Base-by-base conservation (phyloP, 2,329 filamentous ascomycete genomes). In the Daldinia sp. region DNA sequence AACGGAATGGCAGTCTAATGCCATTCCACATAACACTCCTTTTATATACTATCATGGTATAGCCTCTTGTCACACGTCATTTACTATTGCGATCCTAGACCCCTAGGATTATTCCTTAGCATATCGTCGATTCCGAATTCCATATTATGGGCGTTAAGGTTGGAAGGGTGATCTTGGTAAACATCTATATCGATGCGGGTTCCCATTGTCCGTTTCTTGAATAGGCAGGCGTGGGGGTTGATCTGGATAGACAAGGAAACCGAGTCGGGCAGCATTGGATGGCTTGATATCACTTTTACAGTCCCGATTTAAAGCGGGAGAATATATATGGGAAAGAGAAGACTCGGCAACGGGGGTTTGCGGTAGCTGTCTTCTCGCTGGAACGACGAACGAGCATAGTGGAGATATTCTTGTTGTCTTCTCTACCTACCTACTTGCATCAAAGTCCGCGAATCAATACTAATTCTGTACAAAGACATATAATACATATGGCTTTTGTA, bases 191-290 rank as follows among this genome's bases (percentile, higher is more conserved):
- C 53, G 50, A 59, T 56, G 49, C 54, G 32, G 59, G 59, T 58
- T 63, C 34, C 56, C 43, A 48, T 32, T 61, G 49, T 63, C 48
- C 53, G 43, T 59, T 65, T 66, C 50, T 64, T 66, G 52, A 58
- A 60, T 47, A 66, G 58, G 37, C 50, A 58, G 66, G 66, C 63
- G 60, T 58, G 52, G 52, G 45, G 49, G 37, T 49, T 32, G 30
- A 54, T 63, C 48, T 63, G 66, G 64, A 62, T 68, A 67, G 56
- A 61, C 61, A 48, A 64, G 47, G 61, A 59, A 55, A 56, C 55
- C 32, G 52, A 64, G 39, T 34, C n/a, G 39, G 56, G 63, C 37
- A 66, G 49, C 56, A 63, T 68, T 53, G 65, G 55, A 67, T 51
- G 59, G 51, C 55, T 63, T 64, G 63, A 66, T 68, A 66, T 68